A percentile compares a stretch with the other conserved stretches of the same genome.
Conservation (phyloP, 495 filamentous ascomycete species). For the Neurospora discreta region DNA sequence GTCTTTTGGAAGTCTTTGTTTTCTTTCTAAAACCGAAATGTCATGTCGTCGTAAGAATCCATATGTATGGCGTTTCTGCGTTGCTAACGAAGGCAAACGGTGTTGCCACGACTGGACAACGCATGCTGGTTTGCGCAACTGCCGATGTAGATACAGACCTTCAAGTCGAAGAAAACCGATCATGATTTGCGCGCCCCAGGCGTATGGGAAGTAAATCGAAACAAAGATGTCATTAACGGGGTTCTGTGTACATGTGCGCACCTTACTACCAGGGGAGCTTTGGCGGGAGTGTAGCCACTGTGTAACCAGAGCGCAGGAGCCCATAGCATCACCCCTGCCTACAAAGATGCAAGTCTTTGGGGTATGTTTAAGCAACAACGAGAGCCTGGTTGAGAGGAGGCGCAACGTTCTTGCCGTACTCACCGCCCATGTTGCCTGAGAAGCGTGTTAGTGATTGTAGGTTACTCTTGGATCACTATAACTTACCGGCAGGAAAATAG, state of each 20-base stretch:
- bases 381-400: slow-evolving; percentile 31
- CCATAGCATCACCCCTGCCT: not conserved
- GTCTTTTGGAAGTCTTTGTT: not conserved
- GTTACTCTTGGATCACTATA: not conserved
- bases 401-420: slow-evolving; percentile 54
- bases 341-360: not conserved
- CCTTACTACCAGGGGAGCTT: slow-evolving; percentile 25
- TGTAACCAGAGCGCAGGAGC: not conserved
- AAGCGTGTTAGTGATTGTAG: slow-evolving; percentile 16
- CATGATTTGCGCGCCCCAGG: not conserved
- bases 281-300: slow-evolving; percentile 1
- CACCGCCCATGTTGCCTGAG: slow-evolving; percentile 55
- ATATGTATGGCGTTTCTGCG: not conserved
- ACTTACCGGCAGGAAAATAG: slow-evolving; percentile 60
- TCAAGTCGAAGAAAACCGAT: not conserved
- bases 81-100: not conserved
- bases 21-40: not conserved
- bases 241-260: slow-evolving; percentile 16
- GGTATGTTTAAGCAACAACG: slow-evolving; percentile 15
- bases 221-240: not conserved
- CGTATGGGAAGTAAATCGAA: not conserved
- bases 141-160: not conserved
- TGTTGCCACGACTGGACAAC: not conserved
- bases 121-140: not conserved
- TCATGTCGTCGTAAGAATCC: slow-evolving; percentile 1